Conservation (phyloP, 352 stramenopile genomes). For the Globisporangium polare region DNA sequence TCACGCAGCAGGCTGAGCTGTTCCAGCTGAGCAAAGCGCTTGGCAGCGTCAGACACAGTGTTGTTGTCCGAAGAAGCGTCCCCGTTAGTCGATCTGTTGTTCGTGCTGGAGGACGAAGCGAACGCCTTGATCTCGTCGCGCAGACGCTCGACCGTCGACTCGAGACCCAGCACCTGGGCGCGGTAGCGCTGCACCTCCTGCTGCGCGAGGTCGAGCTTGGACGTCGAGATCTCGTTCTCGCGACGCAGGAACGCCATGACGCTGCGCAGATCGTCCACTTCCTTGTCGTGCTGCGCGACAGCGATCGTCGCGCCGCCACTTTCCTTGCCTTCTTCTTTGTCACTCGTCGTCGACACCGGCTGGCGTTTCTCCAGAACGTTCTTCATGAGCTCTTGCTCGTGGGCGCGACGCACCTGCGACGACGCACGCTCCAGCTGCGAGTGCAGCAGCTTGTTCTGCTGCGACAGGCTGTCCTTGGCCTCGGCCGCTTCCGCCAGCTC, state of each 20-base stretch:
- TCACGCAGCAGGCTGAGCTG: constrained; percentile 74
- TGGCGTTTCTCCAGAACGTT: constrained; percentile 5
- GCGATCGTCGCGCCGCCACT: constrained; percentile 7
- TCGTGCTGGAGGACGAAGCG: constrained; percentile 13
- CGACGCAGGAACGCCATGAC: constrained; percentile 68
- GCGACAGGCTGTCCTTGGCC: constrained; percentile 41
- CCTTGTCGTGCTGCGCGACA: constrained; percentile 34
- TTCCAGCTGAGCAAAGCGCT: constrained; percentile 62
- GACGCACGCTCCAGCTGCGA: constrained; percentile 62
- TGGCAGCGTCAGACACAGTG: constrained; percentile 26
- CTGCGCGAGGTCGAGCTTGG: constrained; percentile 65
- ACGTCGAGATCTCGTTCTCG: constrained; percentile 60
- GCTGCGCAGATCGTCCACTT: constrained; percentile 68
- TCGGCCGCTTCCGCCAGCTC: constrained; percentile 42
- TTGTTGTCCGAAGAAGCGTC: background rate
- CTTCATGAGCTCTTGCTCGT: constrained; percentile 53
- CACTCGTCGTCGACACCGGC: no score
- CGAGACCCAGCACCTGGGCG: constrained; percentile 46
- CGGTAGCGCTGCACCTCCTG: constrained; percentile 64
- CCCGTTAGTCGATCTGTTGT: constrained; percentile 3
- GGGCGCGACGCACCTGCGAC: constrained; percentile 48
- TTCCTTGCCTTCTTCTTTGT: background rate
- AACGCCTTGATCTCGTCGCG: constrained; percentile 52
- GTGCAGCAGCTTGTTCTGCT: constrained; percentile 77
- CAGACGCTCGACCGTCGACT: constrained; percentile 55